phyloP scores from a whole-genome alignment of 2,329 filamentous ascomycete genomes.

The Cercospora sesami region DNA sequence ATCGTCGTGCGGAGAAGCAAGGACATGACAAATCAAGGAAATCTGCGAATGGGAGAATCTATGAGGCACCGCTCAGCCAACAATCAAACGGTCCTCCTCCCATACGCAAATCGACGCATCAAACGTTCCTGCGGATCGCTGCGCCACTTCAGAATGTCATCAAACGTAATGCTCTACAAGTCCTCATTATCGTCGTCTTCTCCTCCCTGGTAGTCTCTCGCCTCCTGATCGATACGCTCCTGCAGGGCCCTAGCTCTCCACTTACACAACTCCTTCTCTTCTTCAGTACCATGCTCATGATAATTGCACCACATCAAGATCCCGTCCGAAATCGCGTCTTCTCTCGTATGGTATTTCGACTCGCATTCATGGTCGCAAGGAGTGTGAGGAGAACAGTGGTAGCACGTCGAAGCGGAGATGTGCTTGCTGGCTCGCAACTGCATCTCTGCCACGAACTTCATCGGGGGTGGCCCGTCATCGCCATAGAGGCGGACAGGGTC shows the following conservation, averaged over 20 bases:
- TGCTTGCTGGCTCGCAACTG: neutral
- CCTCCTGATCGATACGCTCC: neutral
- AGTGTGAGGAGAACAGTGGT: neutral
- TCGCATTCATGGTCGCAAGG: neutral
- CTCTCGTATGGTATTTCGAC: neutral
- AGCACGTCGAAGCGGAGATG: neutral
- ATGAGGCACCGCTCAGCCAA: neutral
- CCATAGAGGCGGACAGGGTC: neutral
- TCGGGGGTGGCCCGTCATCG: neutral
- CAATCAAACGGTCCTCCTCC: neutral
- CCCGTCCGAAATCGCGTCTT: neutral
- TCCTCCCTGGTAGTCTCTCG: neutral
- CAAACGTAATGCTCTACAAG: neutral
- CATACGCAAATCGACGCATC: neutral
- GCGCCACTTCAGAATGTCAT: neutral
- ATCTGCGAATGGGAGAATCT: neutral
- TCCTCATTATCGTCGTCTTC: neutral
- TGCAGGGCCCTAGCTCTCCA: neutral
- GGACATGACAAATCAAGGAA: neutral
- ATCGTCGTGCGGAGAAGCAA: neutral
- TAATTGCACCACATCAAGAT: neutral
- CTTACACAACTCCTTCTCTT: constrained; percentile 9
- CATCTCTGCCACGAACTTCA: neutral
- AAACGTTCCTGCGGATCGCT: neutral
- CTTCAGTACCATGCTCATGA: constrained; percentile 2